phyloP scores from a whole-genome alignment of 176 grass and related monocot species.

The Luzula sylvatica region DNA sequence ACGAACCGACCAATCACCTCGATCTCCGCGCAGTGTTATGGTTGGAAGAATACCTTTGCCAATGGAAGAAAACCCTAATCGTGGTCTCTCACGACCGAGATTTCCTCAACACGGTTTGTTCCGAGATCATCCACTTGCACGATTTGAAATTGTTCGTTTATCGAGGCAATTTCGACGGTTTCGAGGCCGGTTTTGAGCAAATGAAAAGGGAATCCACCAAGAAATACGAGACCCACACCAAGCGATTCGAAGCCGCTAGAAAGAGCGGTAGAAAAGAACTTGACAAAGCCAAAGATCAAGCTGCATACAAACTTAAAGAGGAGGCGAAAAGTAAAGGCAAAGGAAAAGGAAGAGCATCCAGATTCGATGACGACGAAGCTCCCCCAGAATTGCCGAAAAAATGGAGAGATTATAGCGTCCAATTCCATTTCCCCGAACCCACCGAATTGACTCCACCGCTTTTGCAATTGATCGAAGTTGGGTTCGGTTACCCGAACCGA shows the following conservation, averaged over 20 bases:
- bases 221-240: slow-evolving; percentile 79
- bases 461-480: slow-evolving; percentile 85
- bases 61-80: slow-evolving; percentile 92
- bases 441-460: slow-evolving; percentile 88
- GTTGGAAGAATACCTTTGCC: slow-evolving; percentile 88
- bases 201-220: slow-evolving; percentile 87
- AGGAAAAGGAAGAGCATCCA: slow-evolving; percentile 49
- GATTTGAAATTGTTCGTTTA: slow-evolving; percentile 71
- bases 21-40: slow-evolving; percentile 92
- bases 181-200: slow-evolving; percentile 90
- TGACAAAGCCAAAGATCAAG: slow-evolving; percentile 87
- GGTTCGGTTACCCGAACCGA: slow-evolving; percentile 69
- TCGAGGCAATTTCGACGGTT: slow-evolving; percentile 88
- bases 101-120: slow-evolving; percentile 88
- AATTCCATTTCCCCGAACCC: slow-evolving; percentile 93
- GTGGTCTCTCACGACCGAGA: slow-evolving; percentile 89
- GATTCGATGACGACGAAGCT: slow-evolving; percentile 34
- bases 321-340: slow-evolving; percentile 77
- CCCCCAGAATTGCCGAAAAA: slow-evolving; percentile 56
- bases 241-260: slow-evolving; percentile 71
- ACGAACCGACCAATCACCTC: slow-evolving; percentile 91
- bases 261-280: slow-evolving; percentile 83
- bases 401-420: slow-evolving; percentile 93
- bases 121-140: slow-evolving; percentile 84
- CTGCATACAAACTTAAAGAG: slow-evolving; percentile 62